Base-by-base conservation (phyloP, 345 rosid genomes). In the Sonneratia caseolaris region DNA sequence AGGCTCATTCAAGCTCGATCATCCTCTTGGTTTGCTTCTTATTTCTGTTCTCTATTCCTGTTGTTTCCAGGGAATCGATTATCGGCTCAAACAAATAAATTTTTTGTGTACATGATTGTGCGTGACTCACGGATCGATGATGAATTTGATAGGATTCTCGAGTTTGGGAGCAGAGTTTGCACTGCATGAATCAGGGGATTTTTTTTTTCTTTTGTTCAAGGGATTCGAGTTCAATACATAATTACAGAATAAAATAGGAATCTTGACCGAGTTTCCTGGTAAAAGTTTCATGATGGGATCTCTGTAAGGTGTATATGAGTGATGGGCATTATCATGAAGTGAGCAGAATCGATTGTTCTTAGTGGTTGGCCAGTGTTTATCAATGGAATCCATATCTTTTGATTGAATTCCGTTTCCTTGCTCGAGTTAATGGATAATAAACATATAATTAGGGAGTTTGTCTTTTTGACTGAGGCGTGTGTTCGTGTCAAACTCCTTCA, bases 1-100 rank as follows among this genome's bases (percentile, higher is more conserved):
- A 73, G 81, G 82, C 70, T 79, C 87, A 27, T 86, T 88, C 90
- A 86, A 86, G 86, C 82, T 82, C 65, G 86, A 86, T 49, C 89
- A 88, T 70, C 86, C 93, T 24, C 70, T 88, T 75, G 93, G 96
- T 90, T 72, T n/a, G 88, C 77, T 43, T 68, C 61, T 57, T 45
- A 22, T 42, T 67, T 49, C 64, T 6, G 11, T 4, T 7, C 38
- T 16, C 16, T 3, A 57, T 38, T 42, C 56, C 56, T 0, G 38
- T 40, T 3, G 73, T 53, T 32, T 32, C 38, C 10, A 27, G 27
- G 37, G 15, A 13, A 10, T 27, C 18, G 11, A 13, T 62, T 5
- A 32, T 32, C 7, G 19, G 4, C 66, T 35, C 27, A 62, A 11
- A 13, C 32, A 62, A 62, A 0, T 37, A n/a, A 7, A 21, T 53